A percentile compares a stretch with the other conserved stretches of the same genome.
Conservation (phyloP, 2,329 filamentous ascomycete species). For the Peltaster fructicola region DNA sequence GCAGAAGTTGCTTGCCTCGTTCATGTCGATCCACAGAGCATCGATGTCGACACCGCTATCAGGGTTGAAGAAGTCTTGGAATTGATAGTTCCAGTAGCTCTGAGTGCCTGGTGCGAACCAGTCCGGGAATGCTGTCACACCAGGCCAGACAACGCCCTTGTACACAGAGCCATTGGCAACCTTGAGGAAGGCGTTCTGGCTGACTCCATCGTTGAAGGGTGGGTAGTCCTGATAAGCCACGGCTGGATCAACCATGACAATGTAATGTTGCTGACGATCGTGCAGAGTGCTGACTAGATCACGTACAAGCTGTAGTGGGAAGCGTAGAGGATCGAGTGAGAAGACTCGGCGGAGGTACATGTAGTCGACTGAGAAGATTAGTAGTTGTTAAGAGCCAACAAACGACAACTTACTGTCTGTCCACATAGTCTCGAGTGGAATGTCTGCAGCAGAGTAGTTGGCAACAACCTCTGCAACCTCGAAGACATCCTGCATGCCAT, state of each 20-base stretch:
- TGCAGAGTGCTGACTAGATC: slow-evolving; percentile 38
- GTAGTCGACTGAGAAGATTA: slow-evolving; percentile 16
- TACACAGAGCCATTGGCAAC: slow-evolving; percentile 36
- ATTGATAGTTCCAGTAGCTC: slow-evolving; percentile 53
- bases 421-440: slow-evolving; percentile 35
- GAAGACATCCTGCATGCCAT: slow-evolving; percentile 39
- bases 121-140: slow-evolving; percentile 34
- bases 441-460: slow-evolving; percentile 45
- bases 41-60: slow-evolving; percentile 56
- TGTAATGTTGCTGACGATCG: slow-evolving; percentile 17
- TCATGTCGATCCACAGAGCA: slow-evolving; percentile 54
- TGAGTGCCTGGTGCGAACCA: slow-evolving; percentile 54
- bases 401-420: slow-evolving; percentile 35
- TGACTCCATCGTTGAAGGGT: slow-evolving; percentile 43
- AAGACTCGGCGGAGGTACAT: slow-evolving; percentile 37
- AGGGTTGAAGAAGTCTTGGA: slow-evolving; percentile 45
- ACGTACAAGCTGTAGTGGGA: slow-evolving; percentile 43
- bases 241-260: slow-evolving; percentile 60
- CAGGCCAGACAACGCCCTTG: slow-evolving; percentile 59
- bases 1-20: slow-evolving; percentile 40
- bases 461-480: slow-evolving; percentile 48
- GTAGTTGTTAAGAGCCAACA: not conserved
- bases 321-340: slow-evolving; percentile 46
- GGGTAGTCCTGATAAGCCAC: slow-evolving; percentile 31
- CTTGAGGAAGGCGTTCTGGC: slow-evolving; percentile 38